A percentile compares a stretch with the other conserved stretches of the same genome.
Conservation (phyloP, 306 rosid genomes). For the Cicer arietinum region DNA sequence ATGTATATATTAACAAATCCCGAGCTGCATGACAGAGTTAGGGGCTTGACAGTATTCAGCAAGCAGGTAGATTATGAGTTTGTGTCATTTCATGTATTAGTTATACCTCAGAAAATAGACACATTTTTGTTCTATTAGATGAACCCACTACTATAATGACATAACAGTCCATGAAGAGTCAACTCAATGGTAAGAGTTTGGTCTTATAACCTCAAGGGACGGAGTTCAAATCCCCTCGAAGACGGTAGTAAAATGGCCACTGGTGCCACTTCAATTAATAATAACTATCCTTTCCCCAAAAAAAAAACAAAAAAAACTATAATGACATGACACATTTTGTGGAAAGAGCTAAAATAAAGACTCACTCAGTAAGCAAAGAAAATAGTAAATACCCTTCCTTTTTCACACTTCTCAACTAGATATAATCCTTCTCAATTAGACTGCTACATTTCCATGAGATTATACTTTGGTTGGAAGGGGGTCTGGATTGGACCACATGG, state of each 20-base stretch:
- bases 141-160: slow-evolving; percentile 4
- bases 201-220: too few species aligned
- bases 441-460: slow-evolving; percentile 1
- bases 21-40: slow-evolving; percentile 21
- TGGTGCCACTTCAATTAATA: too few species aligned
- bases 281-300: too few species aligned
- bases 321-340: neutral
- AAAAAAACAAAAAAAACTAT: neutral
- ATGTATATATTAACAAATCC: neutral
- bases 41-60: slow-evolving; percentile 11
- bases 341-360: neutral
- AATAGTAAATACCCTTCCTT: neutral
- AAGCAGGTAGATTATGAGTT: neutral
- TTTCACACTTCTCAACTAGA: slow-evolving; percentile 8
- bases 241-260: too few species aligned
- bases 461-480: slow-evolving; percentile 12
- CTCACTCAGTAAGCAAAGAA: neutral
- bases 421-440: slow-evolving; percentile 14
- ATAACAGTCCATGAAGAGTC: too few species aligned
- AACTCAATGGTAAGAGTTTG: too few species aligned
- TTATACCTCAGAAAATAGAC: neutral
- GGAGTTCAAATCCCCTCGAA: too few species aligned
- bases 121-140: neutral
- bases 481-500: neutral
- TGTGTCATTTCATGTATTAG: slow-evolving; percentile 8